Evolutionary conservation across 2,329 filamentous ascomycete species (phyloP).

Genomic region (Calonectria hongkongensis): DNA sequence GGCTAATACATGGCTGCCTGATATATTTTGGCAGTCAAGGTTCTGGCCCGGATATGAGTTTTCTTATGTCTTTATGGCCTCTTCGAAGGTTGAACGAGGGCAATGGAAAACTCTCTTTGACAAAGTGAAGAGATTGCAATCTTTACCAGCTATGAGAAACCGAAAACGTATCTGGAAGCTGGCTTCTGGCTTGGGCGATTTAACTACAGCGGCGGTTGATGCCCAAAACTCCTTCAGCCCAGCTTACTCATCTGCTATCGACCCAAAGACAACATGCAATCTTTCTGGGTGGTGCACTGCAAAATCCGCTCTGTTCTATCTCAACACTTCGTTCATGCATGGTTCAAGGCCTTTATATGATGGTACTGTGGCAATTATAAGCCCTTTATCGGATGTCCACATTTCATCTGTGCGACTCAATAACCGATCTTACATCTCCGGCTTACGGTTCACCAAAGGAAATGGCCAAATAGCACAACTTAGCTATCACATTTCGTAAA

Average conservation of each 20-base stretch:
- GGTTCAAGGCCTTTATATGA: constrained; percentile 25
- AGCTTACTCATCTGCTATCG: constrained; percentile 29
- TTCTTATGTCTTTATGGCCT: background rate
- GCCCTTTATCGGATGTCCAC: background rate
- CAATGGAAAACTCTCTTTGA: constrained; percentile 5
- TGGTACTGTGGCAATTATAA: background rate
- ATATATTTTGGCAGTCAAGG: constrained; percentile 21
- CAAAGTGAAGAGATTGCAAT: background rate
- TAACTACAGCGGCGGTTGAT: constrained; percentile 27
- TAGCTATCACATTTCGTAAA: constrained; percentile 17
- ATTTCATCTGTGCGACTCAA: constrained; percentile 25
- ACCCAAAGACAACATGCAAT: constrained; percentile 23
- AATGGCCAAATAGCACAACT: constrained; percentile 22
- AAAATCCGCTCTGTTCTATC: background rate
- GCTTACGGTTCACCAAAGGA: constrained; percentile 19
- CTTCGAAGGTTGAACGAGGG: background rate
- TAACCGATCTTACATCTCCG: constrained; percentile 25
- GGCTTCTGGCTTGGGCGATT: constrained; percentile 25
- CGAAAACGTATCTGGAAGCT: constrained; percentile 31
- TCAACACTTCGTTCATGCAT: background rate
- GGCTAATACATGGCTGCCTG: background rate
- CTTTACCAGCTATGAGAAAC: constrained; percentile 25
- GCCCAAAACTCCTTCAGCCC: constrained; percentile 22
- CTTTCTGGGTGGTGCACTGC: constrained; percentile 27
- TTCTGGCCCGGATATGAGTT: constrained; percentile 27